Base-by-base conservation (phyloP, 768 basidiomycete species). In the Mycena galericulata region DNA sequence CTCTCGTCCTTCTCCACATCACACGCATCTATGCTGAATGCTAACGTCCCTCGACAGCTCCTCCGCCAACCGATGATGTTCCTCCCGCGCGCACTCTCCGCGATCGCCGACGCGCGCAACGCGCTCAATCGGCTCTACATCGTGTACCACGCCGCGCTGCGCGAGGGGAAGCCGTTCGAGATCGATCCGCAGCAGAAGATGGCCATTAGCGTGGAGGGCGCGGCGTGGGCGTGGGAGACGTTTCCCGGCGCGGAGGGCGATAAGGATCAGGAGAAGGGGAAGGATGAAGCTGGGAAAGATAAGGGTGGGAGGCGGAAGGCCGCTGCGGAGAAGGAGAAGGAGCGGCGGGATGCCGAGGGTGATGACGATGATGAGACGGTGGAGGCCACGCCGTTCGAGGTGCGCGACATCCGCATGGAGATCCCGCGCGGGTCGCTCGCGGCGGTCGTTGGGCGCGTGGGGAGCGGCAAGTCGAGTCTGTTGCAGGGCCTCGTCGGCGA, bases 21-120 rank as follows among this genome's bases (percentile, higher is more conserved):
- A n/a, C n/a, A n/a, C n/a, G n/a, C n/a, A n/a, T n/a, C n/a, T n/a
- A n/a, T n/a, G n/a, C n/a, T n/a, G n/a, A n/a, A n/a, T n/a, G n/a
- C n/a, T n/a, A n/a, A n/a, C n/a, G n/a, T n/a, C n/a, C n/a, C n/a
- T n/a, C n/a, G n/a, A n/a, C 78, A 89, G 82, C 84, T 92, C 32
- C 85, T 92, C 38, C 86, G 90, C 26, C 90, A 92, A 77, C 90
- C 91, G 0, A 86, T 90, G 82, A 86, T 89, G 86, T 89, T 89
- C 76, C 80, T 90, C 41, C 89, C 89, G 26, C 84, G 89, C 26
- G 86, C 87, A 3, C 79, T 92, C 22, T 89, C 90, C 18, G 85
- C 88, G 6, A 86, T 86, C 32, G 85, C 89, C 0, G 91, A 93
- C 74, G 91, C 91, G 8, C 81, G 83, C 62, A 91, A 86, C 73